These are phyloP conservation scores for Postia placenta DNA, from an alignment of 768 basidiomycete species.

Conservation along the genomic window DNA sequence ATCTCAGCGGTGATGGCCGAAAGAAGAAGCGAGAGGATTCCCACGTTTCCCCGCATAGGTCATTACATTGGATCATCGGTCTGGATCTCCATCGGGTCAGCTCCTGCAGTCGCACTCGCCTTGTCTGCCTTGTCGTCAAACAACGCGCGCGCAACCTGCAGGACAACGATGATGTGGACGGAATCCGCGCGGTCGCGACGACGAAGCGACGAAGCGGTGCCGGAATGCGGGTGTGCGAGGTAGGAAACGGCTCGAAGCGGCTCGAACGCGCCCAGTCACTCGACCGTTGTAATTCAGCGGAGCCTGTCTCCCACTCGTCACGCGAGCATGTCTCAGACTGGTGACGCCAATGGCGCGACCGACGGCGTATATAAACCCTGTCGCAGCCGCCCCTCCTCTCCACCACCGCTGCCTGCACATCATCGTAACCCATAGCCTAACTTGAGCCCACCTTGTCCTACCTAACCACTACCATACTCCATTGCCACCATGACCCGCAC, in stretches of 20 bases:
- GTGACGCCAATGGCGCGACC: constrained; percentile 4
- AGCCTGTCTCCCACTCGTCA: constrained; percentile 1
- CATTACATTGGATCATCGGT: constrained; percentile 5
- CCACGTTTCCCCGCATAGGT: constrained; percentile 24
- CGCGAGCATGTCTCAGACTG: not conserved
- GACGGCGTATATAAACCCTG: constrained; percentile 2
- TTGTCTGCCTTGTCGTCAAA: not conserved
- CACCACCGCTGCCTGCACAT: constrained; percentile 2
- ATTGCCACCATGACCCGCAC: constrained; percentile 67
- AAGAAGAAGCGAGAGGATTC: constrained; percentile 4
- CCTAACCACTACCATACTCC: constrained; percentile 7
- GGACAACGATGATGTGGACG: not conserved
- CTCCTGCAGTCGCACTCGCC: not conserved
- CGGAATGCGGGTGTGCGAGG: not conserved
- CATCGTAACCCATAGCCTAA: not conserved
- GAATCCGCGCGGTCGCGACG: too few species aligned
- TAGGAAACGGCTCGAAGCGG: constrained; percentile 4
- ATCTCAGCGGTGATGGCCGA: not conserved
- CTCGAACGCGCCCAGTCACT: constrained; percentile 1
- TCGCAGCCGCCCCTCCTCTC: not conserved
- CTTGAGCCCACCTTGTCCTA: not conserved
- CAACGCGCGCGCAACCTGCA: constrained; percentile 1
- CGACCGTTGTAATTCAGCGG: constrained; percentile 4
- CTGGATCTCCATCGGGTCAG: not conserved
- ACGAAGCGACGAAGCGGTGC: too few species aligned